A percentile compares a stretch with the other conserved stretches of the same genome.
Evolutionary conservation across 164 flowering plant species (phyloP).

Genomic region (Magnolia kwangsiensis): DNA sequence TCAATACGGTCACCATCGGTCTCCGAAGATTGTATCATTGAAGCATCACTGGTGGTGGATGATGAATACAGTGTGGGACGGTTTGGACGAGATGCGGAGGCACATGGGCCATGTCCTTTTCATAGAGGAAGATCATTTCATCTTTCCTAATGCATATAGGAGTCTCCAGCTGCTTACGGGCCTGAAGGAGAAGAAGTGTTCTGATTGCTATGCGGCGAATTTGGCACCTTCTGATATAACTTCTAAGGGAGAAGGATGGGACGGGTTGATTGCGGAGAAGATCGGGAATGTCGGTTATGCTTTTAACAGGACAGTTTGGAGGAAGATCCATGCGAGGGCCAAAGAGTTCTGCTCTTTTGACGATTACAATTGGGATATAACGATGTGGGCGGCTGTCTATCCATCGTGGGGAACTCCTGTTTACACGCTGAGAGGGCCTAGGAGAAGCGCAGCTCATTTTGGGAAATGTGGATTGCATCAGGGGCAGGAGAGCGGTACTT

Average conservation of each 20-base stretch:
- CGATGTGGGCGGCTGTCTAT: constrained; percentile 92
- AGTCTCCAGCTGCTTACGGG: constrained; percentile 56
- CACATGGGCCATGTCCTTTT: constrained; percentile 78
- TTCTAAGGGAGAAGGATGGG: constrained; percentile 74
- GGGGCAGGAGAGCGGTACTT: constrained; percentile 57
- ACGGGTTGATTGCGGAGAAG: constrained; percentile 64
- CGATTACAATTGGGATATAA: constrained; percentile 96
- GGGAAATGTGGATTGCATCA: constrained; percentile 98
- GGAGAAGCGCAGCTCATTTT: constrained; percentile 90
- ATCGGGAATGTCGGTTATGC: constrained; percentile 93
- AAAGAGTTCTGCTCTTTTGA: constrained; percentile 78
- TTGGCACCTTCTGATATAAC: constrained; percentile 85
- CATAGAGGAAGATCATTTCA: constrained; percentile 91
- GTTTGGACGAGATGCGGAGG: constrained; percentile 60
- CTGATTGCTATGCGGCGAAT: constrained; percentile 81
- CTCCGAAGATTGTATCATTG: constrained; percentile 83
- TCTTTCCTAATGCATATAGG: constrained; percentile 85
- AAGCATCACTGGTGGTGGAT: constrained; percentile 99
- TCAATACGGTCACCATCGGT: constrained; percentile 88
- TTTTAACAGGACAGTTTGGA: constrained; percentile 85
- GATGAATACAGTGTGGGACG: constrained; percentile 99
- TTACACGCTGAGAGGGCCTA: constrained; percentile 75
- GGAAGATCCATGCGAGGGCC: constrained; percentile 70
- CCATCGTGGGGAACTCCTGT: constrained; percentile 88
- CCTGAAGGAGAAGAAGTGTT: constrained; percentile 65